Conservation (phyloP, 139 green algal genomes). For the Spirogloea muscicola region DNA sequence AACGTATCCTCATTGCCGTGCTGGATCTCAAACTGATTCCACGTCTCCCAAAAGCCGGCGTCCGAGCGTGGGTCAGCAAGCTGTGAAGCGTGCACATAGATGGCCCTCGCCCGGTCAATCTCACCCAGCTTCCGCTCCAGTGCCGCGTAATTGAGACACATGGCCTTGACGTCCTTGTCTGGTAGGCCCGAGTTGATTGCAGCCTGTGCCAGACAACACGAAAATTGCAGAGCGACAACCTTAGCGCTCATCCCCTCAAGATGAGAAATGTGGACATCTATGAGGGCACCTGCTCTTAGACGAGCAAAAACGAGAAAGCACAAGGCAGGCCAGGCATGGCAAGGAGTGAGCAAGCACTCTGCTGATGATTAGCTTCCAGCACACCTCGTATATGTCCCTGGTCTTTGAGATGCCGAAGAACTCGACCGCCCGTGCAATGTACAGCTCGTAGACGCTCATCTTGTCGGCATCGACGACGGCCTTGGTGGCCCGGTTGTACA, state of each 20-base stretch:
- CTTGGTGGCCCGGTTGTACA: slow-evolving; percentile 68
- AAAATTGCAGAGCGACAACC: no score
- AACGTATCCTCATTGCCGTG: slow-evolving; percentile 79
- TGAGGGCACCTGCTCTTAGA: no score
- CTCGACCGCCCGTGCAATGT: slow-evolving; percentile 77
- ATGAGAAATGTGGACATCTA: no score
- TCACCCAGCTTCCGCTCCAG: slow-evolving; percentile 89
- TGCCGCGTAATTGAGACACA: slow-evolving; percentile 79
- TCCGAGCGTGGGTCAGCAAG: slow-evolving; percentile 56
- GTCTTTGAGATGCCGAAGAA: slow-evolving; percentile 95
- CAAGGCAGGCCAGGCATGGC: no score
- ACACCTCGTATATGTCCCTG: slow-evolving; percentile 87
- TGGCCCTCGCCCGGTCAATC: slow-evolving; percentile 87
- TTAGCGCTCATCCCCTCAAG: no score
- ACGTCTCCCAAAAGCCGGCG: slow-evolving; percentile 83
- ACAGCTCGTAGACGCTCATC: slow-evolving; percentile 78
- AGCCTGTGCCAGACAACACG: no score
- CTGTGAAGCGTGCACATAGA: slow-evolving; percentile 78
- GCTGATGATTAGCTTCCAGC: no score
- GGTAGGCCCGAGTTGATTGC: slow-evolving; percentile 54
- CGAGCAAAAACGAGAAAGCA: no score
- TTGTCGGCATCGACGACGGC: slow-evolving; percentile 73
- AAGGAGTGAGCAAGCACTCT: no score
- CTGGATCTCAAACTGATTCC: slow-evolving; percentile 77
- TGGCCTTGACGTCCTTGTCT: slow-evolving; percentile 62